These are phyloP conservation scores for Paraurostyla sp. DNA, from an alignment of 73 alveolate genomes.

Conservation along the genomic window DNA sequence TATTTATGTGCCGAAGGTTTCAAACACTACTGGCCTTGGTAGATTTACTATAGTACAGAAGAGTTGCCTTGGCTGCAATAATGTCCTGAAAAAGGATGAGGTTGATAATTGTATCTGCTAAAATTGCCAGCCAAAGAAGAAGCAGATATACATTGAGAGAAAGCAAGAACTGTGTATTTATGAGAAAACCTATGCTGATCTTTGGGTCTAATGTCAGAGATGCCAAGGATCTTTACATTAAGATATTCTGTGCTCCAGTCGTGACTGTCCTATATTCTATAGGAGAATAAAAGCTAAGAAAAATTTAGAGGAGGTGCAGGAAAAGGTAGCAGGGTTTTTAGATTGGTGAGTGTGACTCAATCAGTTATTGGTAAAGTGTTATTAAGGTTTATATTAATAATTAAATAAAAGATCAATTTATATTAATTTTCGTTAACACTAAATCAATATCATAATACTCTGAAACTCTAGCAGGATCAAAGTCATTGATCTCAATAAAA, in stretches of 20 bases:
- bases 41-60: conserved; percentile 87
- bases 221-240: conserved; percentile 98
- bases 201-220: conserved; percentile 99
- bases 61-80: conserved; percentile 94
- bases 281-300: conserved; percentile 94
- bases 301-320: conserved; percentile 50
- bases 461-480: too few relatives aligned
- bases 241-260: conserved; percentile 97
- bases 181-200: conserved; percentile 92
- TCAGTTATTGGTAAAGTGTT: too few relatives aligned
- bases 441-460: too few relatives aligned
- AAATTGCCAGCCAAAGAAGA: conserved; percentile 87
- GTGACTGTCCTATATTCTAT: conserved; percentile 99
- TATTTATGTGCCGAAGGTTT: conserved; percentile 91
- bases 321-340: conserved; percentile 27
- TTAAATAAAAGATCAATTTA: too few relatives aligned
- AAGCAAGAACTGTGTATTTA: conserved; percentile 78
- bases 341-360: conserved; percentile 43
- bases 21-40: conserved; percentile 85
- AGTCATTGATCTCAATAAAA: conserved; percentile 30
- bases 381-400: too few relatives aligned
- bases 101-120: conserved; percentile 92
- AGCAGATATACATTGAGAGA: conserved; percentile 89
- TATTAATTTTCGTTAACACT: too few relatives aligned
- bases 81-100: conserved; percentile 70